Conservation (phyloP, 2,329 filamentous ascomycete species). For the Helicocarpus griseus region DNA sequence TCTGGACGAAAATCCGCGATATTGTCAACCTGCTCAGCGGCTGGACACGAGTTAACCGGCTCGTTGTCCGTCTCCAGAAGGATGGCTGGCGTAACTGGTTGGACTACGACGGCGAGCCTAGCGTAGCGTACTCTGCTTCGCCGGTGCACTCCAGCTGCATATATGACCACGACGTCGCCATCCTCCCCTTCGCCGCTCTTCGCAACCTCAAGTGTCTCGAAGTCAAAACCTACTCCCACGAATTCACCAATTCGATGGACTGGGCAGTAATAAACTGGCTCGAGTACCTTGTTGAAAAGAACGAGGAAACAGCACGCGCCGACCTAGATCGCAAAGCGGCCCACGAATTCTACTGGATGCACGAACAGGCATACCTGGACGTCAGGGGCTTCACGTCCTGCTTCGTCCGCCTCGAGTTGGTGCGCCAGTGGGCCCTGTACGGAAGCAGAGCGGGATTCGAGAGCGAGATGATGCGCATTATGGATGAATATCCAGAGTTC, state of each 20-base stretch:
- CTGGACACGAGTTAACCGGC: background rate
- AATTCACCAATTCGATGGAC: background rate
- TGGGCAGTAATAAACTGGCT: background rate
- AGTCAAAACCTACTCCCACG: background rate
- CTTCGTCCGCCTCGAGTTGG: background rate
- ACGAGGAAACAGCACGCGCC: background rate
- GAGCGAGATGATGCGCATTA: background rate
- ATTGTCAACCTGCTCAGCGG: background rate
- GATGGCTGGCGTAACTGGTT: background rate
- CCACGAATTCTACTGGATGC: background rate
- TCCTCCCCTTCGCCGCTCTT: background rate
- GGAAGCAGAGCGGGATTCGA: background rate
- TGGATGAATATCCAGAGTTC: background rate
- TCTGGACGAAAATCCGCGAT: background rate
- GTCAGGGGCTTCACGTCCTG: background rate
- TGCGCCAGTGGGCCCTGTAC: background rate
- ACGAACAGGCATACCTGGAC: background rate
- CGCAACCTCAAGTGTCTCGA: background rate
- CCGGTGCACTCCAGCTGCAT: background rate
- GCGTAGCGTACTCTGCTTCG: background rate
- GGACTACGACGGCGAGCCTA: background rate
- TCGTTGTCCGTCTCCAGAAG: conserved; percentile 2
- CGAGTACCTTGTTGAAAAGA: background rate
- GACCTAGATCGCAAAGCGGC: background rate
- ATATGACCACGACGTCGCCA: background rate